Conservation (phyloP, 1,284 basidiomycete genomes). For the Cryptococcus sp. region DNA sequence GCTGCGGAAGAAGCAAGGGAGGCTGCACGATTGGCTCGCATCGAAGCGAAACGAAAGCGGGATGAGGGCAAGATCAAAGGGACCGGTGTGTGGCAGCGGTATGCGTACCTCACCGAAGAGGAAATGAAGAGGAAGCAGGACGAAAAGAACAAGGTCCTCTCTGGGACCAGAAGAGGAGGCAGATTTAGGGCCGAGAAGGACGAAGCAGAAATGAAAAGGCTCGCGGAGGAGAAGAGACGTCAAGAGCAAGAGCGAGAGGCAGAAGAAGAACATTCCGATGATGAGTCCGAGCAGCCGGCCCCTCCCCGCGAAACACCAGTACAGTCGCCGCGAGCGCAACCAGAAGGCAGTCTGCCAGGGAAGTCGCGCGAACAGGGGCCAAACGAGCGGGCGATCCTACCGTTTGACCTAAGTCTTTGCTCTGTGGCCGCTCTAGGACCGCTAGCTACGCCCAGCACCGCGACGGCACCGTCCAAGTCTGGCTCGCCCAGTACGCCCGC, state of each 20-base stretch:
- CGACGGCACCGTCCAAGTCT: too few relatives aligned
- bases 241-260: conserved; percentile 12
- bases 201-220: conserved; percentile 14
- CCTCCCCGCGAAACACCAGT: background rate
- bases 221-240: conserved; percentile 2
- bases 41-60: conserved; percentile 29
- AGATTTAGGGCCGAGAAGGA: conserved; percentile 16
- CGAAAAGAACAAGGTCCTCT: conserved; percentile 30
- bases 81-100: conserved; percentile 41
- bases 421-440: too few relatives aligned
- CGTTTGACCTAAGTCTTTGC: too few relatives aligned
- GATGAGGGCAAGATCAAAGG: conserved; percentile 41
- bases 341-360: background rate
- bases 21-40: conserved; percentile 24
- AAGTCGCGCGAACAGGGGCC: too few relatives aligned
- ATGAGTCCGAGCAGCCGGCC: conserved; percentile 8
- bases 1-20: conserved; percentile 26
- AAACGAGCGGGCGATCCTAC: too few relatives aligned
- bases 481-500: too few relatives aligned
- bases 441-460: too few relatives aligned
- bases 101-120: conserved; percentile 36
- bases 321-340: conserved; percentile 1
- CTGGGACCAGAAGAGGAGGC: conserved; percentile 41
- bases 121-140: conserved; percentile 29
- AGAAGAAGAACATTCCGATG: conserved; percentile 3